These are phyloP conservation scores for Yarrowia keelungensis DNA, from an alignment of 805 yeast species.

Conservation along the genomic window DNA sequence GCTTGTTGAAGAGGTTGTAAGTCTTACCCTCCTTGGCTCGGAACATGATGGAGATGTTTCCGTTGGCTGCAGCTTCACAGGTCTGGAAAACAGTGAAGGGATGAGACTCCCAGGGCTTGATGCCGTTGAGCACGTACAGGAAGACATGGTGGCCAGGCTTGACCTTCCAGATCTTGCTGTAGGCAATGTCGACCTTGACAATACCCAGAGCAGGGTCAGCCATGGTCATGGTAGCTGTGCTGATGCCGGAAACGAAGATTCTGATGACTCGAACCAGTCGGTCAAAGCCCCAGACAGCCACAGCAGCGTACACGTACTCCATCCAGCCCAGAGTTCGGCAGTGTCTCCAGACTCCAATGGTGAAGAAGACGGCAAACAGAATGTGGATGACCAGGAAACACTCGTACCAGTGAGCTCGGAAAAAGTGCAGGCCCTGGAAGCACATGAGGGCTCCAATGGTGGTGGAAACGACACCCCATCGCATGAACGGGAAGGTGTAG, in stretches of 20 bases:
- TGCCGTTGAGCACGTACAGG: conserved; percentile 60
- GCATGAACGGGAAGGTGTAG: conserved; percentile 31
- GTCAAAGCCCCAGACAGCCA: conserved; percentile 76
- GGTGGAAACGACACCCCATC: conserved; percentile 57
- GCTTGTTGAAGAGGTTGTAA: conserved; percentile 19
- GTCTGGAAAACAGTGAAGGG: conserved; percentile 62
- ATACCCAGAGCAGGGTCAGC: conserved; percentile 23
- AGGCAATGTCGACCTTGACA: conserved; percentile 39
- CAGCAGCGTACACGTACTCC: conserved; percentile 59
- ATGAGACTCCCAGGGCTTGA: conserved; percentile 72
- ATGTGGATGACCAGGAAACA: conserved; percentile 65
- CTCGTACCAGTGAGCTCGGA: conserved; percentile 67
- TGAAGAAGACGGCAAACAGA: conserved; percentile 59
- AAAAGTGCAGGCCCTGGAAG: conserved; percentile 57
- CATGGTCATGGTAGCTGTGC: conserved; percentile 38
- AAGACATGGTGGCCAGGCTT: conserved; percentile 65
- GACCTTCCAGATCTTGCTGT: conserved; percentile 53
- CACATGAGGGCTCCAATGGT: conserved; percentile 54
- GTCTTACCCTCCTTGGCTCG: conserved; percentile 26
- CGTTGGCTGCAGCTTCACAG: conserved; percentile 26
- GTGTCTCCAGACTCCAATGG: conserved; percentile 66
- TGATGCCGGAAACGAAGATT: conserved; percentile 62
- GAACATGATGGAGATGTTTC: conserved; percentile 25
- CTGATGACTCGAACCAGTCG: conserved; percentile 63
- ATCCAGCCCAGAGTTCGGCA: conserved; percentile 54